phyloP scores from a whole-genome alignment of 306 rosid genomes.

The Acacia melanoxylon region DNA sequence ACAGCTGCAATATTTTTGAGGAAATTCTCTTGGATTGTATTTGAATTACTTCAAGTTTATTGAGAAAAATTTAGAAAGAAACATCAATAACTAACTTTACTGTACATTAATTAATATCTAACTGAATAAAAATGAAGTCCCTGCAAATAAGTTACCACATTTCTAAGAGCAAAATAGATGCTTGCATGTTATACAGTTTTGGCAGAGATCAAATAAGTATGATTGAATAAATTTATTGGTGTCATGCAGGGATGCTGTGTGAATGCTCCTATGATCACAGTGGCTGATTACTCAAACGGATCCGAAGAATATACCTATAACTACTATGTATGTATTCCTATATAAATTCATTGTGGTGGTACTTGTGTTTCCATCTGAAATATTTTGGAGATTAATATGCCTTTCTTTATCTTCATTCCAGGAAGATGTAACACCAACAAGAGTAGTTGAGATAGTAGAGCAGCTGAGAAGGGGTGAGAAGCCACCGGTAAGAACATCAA shows the following conservation, averaged over 20 bases:
- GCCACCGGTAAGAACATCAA: conserved; percentile 72
- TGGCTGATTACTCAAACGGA: conserved; percentile 95
- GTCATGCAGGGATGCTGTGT: conserved; percentile 90
- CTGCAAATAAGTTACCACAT: neutral
- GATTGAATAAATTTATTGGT: conserved; percentile 30
- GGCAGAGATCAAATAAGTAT: neutral
- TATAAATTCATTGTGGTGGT: neutral
- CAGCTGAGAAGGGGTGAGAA: conserved; percentile 81
- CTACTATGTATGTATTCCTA: conserved; percentile 65
- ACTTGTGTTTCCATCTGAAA: neutral
- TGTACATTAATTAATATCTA: conserved; percentile 19
- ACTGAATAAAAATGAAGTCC: neutral
- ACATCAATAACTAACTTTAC: neutral
- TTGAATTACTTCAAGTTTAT: neutral
- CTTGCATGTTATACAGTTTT: conserved; percentile 5
- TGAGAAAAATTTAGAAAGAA: neutral
- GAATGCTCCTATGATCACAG: conserved; percentile 98
- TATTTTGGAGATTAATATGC: conserved; percentile 9
- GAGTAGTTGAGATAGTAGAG: conserved; percentile 85
- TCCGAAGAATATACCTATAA: conserved; percentile 91
- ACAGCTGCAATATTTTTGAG: neutral
- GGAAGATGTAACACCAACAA: conserved; percentile 95
- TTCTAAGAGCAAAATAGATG: neutral
- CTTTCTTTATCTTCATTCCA: conserved; percentile 40
- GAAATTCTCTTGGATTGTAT: conserved; percentile 7